Evolutionary conservation across 495 filamentous ascomycete genomes (phyloP).

Genomic region (Amphirosellinia nigrospora): DNA sequence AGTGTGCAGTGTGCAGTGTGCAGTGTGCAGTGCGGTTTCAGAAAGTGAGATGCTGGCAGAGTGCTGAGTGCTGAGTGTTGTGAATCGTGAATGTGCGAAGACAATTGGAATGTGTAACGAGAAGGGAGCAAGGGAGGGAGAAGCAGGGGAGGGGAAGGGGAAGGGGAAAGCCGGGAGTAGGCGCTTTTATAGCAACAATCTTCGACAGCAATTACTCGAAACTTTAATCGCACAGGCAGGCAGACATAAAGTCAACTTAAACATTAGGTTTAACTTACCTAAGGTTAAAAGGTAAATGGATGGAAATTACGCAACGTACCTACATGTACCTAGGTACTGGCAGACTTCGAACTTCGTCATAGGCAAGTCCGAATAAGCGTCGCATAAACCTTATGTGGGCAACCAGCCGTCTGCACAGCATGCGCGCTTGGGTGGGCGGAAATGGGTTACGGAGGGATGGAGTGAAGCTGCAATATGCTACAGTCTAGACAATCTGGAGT

Average conservation of each 20-base stretch:
- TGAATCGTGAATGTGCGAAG: slow-evolving; percentile 6
- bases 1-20: no score
- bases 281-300: no score
- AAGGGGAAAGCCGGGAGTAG: neutral
- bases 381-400: neutral
- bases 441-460: neutral
- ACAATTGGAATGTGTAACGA: slow-evolving; percentile 1
- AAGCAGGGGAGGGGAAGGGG: neutral
- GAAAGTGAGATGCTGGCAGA: no score
- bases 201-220: neutral
- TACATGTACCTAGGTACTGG: no score
- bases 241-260: neutral
- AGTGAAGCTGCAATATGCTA: slow-evolving; percentile 18
- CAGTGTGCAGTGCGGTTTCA: no score
- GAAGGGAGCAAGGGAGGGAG: neutral
- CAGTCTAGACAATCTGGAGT: slow-evolving; percentile 6
- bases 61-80: neutral
- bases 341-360: neutral
- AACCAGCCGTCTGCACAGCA: neutral
- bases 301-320: no score
- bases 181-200: slow-evolving; percentile 7
- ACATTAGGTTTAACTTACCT: slow-evolving; percentile 19
- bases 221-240: neutral
- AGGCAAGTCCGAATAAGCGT: slow-evolving; percentile 8
- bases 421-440: neutral